A percentile compares a stretch with the other conserved stretches of the same genome.
Conservation (phyloP, 78 protist species). For the Dictyostelium purpureum region DNA sequence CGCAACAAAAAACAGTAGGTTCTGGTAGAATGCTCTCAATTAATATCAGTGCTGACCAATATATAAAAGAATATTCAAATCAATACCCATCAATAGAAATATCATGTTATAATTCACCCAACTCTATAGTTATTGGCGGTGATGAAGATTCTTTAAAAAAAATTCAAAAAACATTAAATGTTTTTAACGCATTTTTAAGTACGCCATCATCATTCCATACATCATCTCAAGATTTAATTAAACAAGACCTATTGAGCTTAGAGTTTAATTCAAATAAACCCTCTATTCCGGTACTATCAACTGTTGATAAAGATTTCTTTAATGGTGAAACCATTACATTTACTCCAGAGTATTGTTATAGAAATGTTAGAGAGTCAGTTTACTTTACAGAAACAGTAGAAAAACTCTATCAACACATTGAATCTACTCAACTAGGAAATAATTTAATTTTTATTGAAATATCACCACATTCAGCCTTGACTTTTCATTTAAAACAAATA, state of each 20-base stretch:
- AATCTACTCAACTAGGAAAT: neutral
- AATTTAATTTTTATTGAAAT: slow-evolving; percentile 29
- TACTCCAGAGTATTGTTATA: neutral
- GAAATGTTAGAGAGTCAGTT: slow-evolving; percentile 9
- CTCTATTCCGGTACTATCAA: neutral
- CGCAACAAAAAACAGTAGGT: slow-evolving; percentile 1
- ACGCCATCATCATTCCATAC: neutral
- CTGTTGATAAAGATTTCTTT: neutral
- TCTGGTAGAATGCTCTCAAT: slow-evolving; percentile 50
- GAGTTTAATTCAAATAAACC: neutral
- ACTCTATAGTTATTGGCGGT: slow-evolving; percentile 1
- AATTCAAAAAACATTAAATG: neutral
- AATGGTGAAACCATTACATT: too few species aligned
- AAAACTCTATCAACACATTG: slow-evolving; percentile 6
- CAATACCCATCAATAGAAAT: neutral
- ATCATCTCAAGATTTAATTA: neutral
- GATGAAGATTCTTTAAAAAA: neutral
- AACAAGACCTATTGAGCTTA: neutral
- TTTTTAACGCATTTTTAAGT: neutral
- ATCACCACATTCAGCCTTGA: slow-evolving; percentile 50
- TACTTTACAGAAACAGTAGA: neutral
- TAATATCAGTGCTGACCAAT: neutral
- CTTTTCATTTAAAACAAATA: slow-evolving; percentile 5
- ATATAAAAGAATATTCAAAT: neutral
- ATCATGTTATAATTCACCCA: slow-evolving; percentile 3